Base-by-base conservation (phyloP, 257 asterid species). In the Rehmannia glutinosa region DNA sequence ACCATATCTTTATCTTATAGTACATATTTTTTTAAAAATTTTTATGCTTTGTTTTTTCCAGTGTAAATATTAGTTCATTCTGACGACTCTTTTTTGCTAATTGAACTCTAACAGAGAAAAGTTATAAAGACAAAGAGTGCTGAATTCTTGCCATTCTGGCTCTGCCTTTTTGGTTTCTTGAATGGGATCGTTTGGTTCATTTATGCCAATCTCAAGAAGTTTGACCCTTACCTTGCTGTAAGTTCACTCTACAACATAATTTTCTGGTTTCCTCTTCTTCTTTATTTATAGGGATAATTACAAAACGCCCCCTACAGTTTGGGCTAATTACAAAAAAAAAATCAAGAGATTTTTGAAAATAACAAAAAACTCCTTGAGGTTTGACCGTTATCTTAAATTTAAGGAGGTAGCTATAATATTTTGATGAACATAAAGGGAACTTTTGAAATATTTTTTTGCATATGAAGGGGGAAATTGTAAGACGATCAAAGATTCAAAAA, bases 71-170 rank as follows among this genome's bases (percentile, higher is more conserved):
- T 19, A 33, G 8, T 5, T 23, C 41, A 2, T 8, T 27, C 45
- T 61, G 5, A 36, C 7, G n/a, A n/a, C n/a, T n/a, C 46, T 15
- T 71, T 43, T 50, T 17, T 13, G 11, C 50, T 36, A 21, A 11
- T 54, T 49, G 0, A 28, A 35, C 20, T 53, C 11, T 3, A 53
- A 77, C 83, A 77, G 89, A 15, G 3, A 12, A 36, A 70, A 39
- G 89, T 89, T 0, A 1, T 59, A 27, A 63, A 47, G 33, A 86
- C 87, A 0, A 69, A 82, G 70, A 90, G 92, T 25, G 84, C 68
- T 1, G 86, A 90, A 41, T 90, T 47, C 81, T 21, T 90, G 82
- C 97, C 92, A 0, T 38, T 75, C 9, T 81, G 82, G 87, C 80
- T 87, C 0, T 82, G 86, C 51, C 3, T 88, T 1, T 86, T 87